Evolutionary conservation across 2,329 filamentous ascomycete genomes (phyloP).

Genomic region (Talaromyces sp.): DNA sequence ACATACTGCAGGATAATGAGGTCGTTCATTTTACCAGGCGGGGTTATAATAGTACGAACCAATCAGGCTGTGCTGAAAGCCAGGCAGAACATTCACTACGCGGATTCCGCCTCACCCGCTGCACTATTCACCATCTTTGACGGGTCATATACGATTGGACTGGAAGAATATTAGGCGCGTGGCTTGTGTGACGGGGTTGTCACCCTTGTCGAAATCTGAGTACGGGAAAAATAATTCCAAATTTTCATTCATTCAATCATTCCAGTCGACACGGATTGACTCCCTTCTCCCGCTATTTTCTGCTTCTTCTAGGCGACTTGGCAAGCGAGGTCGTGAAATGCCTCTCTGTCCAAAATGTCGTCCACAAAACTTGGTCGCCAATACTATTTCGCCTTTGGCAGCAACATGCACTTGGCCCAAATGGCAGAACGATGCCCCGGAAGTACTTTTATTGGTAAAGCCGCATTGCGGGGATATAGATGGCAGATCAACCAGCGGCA

Average conservation of each 20-base stretch:
- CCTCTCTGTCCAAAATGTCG: background rate
- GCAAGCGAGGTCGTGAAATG: background rate
- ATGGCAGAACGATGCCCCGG: background rate
- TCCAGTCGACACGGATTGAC: background rate
- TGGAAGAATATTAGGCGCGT: background rate
- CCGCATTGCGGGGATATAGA: background rate
- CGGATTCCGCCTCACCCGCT: background rate
- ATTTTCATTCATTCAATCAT: background rate
- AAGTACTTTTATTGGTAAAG: background rate
- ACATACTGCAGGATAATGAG: too few species aligned
- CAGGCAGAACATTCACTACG: background rate
- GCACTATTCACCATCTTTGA: background rate
- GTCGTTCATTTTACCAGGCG: background rate
- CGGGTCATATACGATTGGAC: background rate
- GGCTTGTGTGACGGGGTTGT: background rate
- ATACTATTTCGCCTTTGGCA: background rate
- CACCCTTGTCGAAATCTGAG: background rate
- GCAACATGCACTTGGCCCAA: background rate
- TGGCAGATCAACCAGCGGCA: background rate
- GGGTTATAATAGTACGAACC: background rate
- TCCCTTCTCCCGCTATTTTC: background rate
- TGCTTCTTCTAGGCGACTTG: background rate
- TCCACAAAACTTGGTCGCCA: background rate
- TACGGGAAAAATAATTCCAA: background rate
- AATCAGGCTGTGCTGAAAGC: background rate